Evolutionary conservation across 345 rosid genomes (phyloP), one percentile per base, ranked within the genome.

Genomic region (Excoecaria cochinchinensis): DNA sequence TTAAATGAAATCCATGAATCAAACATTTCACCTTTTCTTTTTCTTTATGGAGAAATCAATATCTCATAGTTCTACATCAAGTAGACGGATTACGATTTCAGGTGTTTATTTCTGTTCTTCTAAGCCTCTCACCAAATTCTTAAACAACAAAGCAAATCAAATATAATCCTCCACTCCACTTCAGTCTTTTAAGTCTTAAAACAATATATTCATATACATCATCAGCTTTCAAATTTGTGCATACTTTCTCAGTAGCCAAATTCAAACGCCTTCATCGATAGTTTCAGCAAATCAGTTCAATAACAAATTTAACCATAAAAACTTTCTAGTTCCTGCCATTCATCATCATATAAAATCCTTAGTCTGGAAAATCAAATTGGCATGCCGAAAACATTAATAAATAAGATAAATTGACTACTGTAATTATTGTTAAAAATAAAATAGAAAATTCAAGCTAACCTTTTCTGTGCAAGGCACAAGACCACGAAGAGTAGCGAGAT

Each of bases 401-500:
- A 13, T 14, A 39, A 62, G 46, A 46, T 46, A 48, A 62, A 22
- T 3, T 50, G 19, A 50, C 9, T 15, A 12, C 7, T 22, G 10
- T 2, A 6, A 8, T 11, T 7, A 64, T 15, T 36, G 40, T 44
- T 17, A 38, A 4, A 63, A 38, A 75, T 8, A 36, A 39, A 5
- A 17, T 17, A 72, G 44, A 36, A 36, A 50, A 56, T 4, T 31
- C 36, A 48, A 9, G 3, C 4, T 65, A 70, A 88, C 91, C 91
- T 86, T 86, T 51, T 67, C 74, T 6, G 82, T 71, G 72, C 77
- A 79, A 39, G 91, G 91, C 1, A 88, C 67, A 5, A 88, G 75
- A 56, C 78, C 77, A 1, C 89, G 85, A 44, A 88, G 91, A 17
- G 88, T 82, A 71, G 76, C 85, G 42, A 86, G 82, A 76, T 88